Evolutionary conservation across 257 asterid species (phyloP).

Genomic region (Solanum pennellii): DNA sequence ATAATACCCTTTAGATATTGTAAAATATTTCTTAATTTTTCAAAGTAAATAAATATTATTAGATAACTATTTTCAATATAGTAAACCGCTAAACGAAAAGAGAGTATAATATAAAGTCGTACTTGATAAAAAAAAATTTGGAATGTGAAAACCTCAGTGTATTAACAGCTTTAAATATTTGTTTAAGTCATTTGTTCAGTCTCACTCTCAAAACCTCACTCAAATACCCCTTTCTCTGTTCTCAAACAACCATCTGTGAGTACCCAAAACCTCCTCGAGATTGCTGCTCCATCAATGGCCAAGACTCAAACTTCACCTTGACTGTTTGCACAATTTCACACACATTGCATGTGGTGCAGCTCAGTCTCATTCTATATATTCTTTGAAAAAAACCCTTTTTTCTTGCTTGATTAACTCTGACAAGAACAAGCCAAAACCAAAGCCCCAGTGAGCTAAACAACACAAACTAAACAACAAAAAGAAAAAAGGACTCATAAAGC

Average conservation of each 20-base stretch:
- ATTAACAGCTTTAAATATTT: not conserved
- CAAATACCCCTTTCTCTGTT: not conserved
- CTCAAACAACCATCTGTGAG: not conserved
- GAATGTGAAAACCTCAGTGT: not conserved
- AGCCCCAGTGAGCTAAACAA: not conserved
- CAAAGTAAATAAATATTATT: rapidly evolving
- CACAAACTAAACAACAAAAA: not conserved
- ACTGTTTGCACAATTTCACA: not conserved
- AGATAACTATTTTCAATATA: too few species aligned
- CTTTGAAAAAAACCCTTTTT: not conserved
- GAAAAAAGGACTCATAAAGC: not conserved
- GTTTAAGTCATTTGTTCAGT: not conserved
- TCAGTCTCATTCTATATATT: not conserved
- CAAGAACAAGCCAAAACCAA: not conserved
- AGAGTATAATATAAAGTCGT: not conserved
- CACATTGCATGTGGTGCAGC: not conserved
- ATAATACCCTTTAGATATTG: too few species aligned
- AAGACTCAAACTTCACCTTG: not conserved
- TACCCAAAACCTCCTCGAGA: not conserved
- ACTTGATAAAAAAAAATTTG: not conserved
- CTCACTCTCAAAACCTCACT: not conserved
- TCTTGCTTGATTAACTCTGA: not conserved
- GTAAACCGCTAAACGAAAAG: too few species aligned
- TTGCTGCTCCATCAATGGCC: not conserved
- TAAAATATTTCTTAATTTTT: too few species aligned